Conservation (phyloP, 768 basidiomycete genomes). For the Panellus pusillus region DNA sequence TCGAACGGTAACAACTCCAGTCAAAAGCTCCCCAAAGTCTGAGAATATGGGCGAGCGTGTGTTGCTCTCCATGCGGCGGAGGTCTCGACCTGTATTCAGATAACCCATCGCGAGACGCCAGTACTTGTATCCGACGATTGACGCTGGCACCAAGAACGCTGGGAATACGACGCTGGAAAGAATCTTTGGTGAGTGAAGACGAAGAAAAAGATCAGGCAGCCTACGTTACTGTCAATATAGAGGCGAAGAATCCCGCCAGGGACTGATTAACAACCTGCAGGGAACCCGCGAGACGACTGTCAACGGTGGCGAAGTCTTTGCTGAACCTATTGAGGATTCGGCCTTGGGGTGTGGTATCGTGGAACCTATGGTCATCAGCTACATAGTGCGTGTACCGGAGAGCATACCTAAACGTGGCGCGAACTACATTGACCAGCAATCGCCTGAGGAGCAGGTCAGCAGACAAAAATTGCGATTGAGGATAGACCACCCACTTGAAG, state of each 20-base stretch:
- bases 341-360: slow-evolving; percentile 75
- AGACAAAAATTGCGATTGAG: background rate
- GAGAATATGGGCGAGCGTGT: slow-evolving; percentile 65
- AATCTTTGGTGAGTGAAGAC: background rate
- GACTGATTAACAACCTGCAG: slow-evolving; percentile 76
- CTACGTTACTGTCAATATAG: slow-evolving; percentile 37
- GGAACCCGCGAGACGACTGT: slow-evolving; percentile 65
- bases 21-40: slow-evolving; percentile 77
- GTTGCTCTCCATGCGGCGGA: slow-evolving; percentile 7
- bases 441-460: slow-evolving; percentile 23
- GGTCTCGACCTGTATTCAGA: background rate
- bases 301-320: slow-evolving; percentile 82
- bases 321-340: slow-evolving; percentile 81
- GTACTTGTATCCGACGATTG: background rate
- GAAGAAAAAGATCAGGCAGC: background rate
- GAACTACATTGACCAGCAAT: slow-evolving; percentile 66
- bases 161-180: slow-evolving; percentile 3
- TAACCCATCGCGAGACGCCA: background rate
- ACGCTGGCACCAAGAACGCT: background rate
- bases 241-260: slow-evolving; percentile 71
- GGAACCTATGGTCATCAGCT: background rate
- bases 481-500: slow-evolving; percentile 33
- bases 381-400: background rate
- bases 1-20: slow-evolving; percentile 81
- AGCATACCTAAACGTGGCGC: slow-evolving; percentile 74